Base-by-base conservation (phyloP, 2,329 filamentous ascomycete genomes). In the Didymosphaeria variabile region DNA sequence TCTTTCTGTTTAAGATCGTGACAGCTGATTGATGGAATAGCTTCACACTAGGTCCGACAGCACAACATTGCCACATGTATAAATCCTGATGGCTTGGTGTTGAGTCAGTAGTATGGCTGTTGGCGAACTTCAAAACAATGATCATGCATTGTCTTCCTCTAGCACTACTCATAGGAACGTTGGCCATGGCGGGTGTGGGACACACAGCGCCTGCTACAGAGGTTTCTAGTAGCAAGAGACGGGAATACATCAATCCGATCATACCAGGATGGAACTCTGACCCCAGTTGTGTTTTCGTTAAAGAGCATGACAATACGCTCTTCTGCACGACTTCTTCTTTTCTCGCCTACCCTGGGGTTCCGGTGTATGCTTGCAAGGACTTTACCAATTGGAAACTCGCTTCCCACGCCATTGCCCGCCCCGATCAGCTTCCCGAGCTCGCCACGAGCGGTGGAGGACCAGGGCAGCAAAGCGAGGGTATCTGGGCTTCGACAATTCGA, bases 241-340 rank as follows among this genome's bases (percentile, higher is more conserved):
- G 23, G 12, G 49, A 51, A 21, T 58, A 54, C 32, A 58, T 45
- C 29, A 84, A 84, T 64, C 82, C 82, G 1, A 79, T 84, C 29
- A 64, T 84, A 2, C 79, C 82, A 4, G 82, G 82, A 13, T 84
- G 80, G 55, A 75, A 82, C 54, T 79, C 82, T 0, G 81, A 83
- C 61, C 82, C 82, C 1, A 80, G 77, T 47, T 82, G 81, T 59
- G 76, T 80, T 23, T 76, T 79, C 44, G 79, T 83, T 6, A 66
- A 72, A 3, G 70, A 79, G 31, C 59, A 53, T 55, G 38, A 64
- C 32, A 47, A 56, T 32, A 81, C 78, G 0, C 82, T 80, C 66
- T 83, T 81, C 69, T 81, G 81, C 55, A 80, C 79, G 1, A 76
- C 77, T 2, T 82, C 81, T 1, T 80, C 77, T n/a, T 84, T 84